Base-by-base conservation (phyloP, 2,329 filamentous ascomycete genomes). In the Colletotrichum nymphaeae region DNA sequence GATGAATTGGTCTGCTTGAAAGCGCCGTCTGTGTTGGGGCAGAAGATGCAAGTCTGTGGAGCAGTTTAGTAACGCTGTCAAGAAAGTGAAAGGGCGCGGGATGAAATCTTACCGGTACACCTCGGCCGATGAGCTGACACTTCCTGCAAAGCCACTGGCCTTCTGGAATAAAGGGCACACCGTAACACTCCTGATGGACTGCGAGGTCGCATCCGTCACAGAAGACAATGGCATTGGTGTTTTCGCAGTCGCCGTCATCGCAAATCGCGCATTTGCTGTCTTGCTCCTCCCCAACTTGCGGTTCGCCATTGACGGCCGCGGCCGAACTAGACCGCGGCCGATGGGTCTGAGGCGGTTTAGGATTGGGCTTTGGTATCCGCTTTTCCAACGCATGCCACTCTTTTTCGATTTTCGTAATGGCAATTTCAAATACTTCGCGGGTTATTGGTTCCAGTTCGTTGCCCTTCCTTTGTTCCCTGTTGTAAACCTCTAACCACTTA, bases 221-320 rank as follows among this genome's bases (percentile, higher is more conserved):
- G 80, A 99, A 99, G 26, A 99, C 97, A 79, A 99, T 99, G 1
- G 97, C 97, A 80, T 99, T 99, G 26, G 97, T 97, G 82, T 99
- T 99, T 84, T 99, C 97, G 80, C 97, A 99, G 80, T 99, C 97
- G n/a, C 97, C 97, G 79, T 99, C 97, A 80, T 99, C 97, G 81
- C 97, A 99, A 71, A 99, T 97, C 26, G 95, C 95, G 81, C 97
- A 99, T 83, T 98, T 98, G 78, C 93, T 98, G 82, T 99, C 97
- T 78, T 97, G 95, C 83, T 98, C 96, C 83, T 98, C 97, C 24
- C 95, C 95, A 32, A 90, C 92, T 76, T 93, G 91, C 57, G 94
- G 93, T 84, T 98, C 97, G 68, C 97, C 96, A 82, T 98, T 98
- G 22, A 98, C 96, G 6, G 97, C 96, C 30, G 95, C 96, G 59